phyloP scores from a whole-genome alignment of 257 asterid species.

The Scutellaria barbata region DNA sequence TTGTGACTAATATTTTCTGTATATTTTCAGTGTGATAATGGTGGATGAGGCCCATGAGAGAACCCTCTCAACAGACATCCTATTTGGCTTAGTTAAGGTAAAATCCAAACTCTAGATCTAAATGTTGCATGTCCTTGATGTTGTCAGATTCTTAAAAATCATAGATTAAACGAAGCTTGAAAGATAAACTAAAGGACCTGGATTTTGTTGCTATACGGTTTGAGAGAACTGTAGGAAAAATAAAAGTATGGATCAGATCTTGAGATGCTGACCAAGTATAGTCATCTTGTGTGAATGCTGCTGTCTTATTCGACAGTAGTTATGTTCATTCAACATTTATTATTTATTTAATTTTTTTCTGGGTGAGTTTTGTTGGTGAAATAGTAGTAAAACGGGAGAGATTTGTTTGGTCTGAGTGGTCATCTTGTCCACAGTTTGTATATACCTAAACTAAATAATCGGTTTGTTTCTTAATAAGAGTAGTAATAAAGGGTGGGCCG shows the following conservation, averaged over 20 bases:
- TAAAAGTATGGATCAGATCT: background rate
- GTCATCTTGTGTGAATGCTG: constrained; percentile 16
- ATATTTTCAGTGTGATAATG: constrained; percentile 77
- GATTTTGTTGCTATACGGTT: constrained; percentile 1
- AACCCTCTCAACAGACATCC: constrained; percentile 85
- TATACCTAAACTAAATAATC: too few relatives aligned
- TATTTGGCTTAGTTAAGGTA: constrained; percentile 94
- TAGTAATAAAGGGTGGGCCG: too few relatives aligned
- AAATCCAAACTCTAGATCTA: constrained; percentile 27
- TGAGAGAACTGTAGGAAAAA: background rate
- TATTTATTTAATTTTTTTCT: background rate
- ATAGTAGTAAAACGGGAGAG: constrained; percentile 11
- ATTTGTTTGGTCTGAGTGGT: background rate
- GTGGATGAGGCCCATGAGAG: constrained; percentile 99
- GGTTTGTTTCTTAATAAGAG: too few relatives aligned
- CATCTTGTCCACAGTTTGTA: too few relatives aligned
- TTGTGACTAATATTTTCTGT: constrained; percentile 26
- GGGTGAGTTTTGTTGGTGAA: background rate
- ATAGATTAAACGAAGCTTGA: constrained; percentile 10
- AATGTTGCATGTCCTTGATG: constrained; percentile 14
- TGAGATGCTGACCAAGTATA: background rate
- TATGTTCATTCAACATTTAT: background rate
- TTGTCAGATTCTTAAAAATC: background rate
- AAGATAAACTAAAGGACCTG: background rate
- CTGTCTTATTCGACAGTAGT: constrained; percentile 21